Base-by-base conservation (phyloP, 345 rosid genomes). In the Eucalyptus fibrosa region DNA sequence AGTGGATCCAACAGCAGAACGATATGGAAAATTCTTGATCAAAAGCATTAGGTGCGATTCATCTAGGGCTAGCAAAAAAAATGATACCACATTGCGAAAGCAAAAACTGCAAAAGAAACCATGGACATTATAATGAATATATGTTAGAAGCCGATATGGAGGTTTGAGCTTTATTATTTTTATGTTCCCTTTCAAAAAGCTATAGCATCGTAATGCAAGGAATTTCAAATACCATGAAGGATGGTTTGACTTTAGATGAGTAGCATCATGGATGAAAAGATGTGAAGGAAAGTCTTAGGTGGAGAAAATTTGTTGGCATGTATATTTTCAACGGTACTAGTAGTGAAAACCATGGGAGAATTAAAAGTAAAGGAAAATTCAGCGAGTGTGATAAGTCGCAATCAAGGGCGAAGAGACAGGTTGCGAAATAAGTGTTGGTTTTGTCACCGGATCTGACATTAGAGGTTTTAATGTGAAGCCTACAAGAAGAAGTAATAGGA, bases 401-500 rank as follows among this genome's bases (percentile, higher is more conserved):
- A 55, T 55, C 26, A 55, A 55, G 26, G 60, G 0, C 26, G 26
- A 55, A 19, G 26, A 21, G 60, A 21, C 0, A 55, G 5, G 60
- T 55, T 55, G 60, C 60, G 0, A 21, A 55, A 55, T 21, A 23
- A 55, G 60, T 1, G 26, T 0, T 55, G 5, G 10, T 55, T 55
- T 55, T 55, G 0, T 55, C 60, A 55, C 10, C 0, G 0, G 12
- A 21, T 21, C 2, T 19, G 5, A 55, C 0, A 0, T 55, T 0
- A 55, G 12, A 55, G 0, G 60, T 55, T 55, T 23, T 0, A 55
- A 21, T 55, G 60, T 55, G 60, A 55, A 55, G 26, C 60, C 26
- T 55, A 55, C 60, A 55, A 55, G 1, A 55, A 55, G 59, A 55
- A 55, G 26, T 0, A 55, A 3, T 0, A 23, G 0, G 60, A 55